These are phyloP conservation scores for Saccharomycopsis oosterbeekiorum DNA, from an alignment of 805 yeast genomes.

Conservation along the genomic window DNA sequence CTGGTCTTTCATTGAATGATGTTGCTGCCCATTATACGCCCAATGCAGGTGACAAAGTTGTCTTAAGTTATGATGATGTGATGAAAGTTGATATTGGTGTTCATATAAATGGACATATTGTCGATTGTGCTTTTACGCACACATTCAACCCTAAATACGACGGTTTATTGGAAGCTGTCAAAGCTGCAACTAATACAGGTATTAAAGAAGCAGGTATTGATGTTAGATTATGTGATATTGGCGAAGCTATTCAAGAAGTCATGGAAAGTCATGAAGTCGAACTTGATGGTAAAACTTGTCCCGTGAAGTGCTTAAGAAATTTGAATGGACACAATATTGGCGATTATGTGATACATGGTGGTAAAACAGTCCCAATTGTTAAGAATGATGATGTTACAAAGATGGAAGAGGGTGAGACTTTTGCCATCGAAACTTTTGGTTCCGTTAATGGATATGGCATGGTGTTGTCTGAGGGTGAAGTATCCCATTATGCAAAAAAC, in stretches of 20 bases:
- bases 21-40: constrained; percentile 98
- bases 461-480: constrained; percentile 80
- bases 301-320: constrained; percentile 82
- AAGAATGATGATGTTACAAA: constrained; percentile 88
- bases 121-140: constrained; percentile 92
- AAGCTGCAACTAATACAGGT: constrained; percentile 91
- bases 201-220: constrained; percentile 90
- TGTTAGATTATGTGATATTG: constrained; percentile 88
- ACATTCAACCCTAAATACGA: constrained; percentile 82
- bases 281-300: constrained; percentile 74
- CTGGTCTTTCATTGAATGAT: constrained; percentile 89
- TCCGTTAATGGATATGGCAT: constrained; percentile 84
- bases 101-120: constrained; percentile 87
- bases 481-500: constrained; percentile 81
- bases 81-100: constrained; percentile 97
- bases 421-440: constrained; percentile 97
- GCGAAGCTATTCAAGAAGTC: constrained; percentile 91
- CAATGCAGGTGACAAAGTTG: constrained; percentile 83
- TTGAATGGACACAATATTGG: constrained; percentile 91
- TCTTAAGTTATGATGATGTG: constrained; percentile 77
- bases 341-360: constrained; percentile 81
- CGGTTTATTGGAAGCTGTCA: constrained; percentile 70
- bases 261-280: constrained; percentile 97
- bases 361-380: constrained; percentile 94
- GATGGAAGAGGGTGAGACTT: constrained; percentile 98